Conservation (phyloP, 495 filamentous ascomycete genomes). For the Penicillium argentinense region DNA sequence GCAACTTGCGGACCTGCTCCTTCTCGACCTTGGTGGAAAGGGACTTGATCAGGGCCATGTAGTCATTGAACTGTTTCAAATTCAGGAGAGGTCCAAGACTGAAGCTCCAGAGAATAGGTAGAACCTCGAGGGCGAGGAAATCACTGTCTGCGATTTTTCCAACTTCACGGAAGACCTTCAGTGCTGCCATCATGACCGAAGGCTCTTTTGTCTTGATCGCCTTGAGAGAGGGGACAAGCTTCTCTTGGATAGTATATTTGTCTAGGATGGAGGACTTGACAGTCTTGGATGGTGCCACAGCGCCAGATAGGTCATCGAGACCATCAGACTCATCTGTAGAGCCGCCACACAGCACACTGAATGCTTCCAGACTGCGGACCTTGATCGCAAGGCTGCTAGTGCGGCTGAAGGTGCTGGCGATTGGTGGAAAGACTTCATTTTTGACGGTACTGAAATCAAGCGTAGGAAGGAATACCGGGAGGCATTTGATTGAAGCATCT, state of each 20-base stretch:
- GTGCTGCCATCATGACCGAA: slow-evolving; percentile 92
- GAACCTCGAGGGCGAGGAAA: slow-evolving; percentile 88
- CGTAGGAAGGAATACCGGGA: slow-evolving; percentile 72
- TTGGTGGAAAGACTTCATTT: slow-evolving; percentile 88
- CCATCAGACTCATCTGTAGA: slow-evolving; percentile 37
- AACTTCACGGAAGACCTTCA: slow-evolving; percentile 79
- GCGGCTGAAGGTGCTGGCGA: slow-evolving; percentile 84
- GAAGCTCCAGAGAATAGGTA: slow-evolving; percentile 90
- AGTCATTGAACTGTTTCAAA: slow-evolving; percentile 80
- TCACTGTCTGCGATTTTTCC: slow-evolving; percentile 81
- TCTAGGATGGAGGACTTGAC: slow-evolving; percentile 76
- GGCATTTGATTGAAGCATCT: slow-evolving; percentile 73
- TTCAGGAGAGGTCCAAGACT: slow-evolving; percentile 85
- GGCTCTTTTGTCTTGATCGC: slow-evolving; percentile 97
- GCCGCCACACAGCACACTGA: slow-evolving; percentile 85
- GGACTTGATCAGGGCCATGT: slow-evolving; percentile 82
- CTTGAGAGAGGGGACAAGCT: slow-evolving; percentile 85
- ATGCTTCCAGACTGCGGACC: slow-evolving; percentile 84
- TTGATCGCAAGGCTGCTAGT: slow-evolving; percentile 94
- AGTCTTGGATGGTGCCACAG: slow-evolving; percentile 49
- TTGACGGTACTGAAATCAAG: slow-evolving; percentile 96
- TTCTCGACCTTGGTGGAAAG: slow-evolving; percentile 79
- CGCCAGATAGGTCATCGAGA: slow-evolving; percentile 68
- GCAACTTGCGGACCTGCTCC: slow-evolving; percentile 83
- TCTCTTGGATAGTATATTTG: slow-evolving; percentile 97